Base-by-base conservation (phyloP, 352 stramenopile species). In the Phytophthora pistaciae region DNA sequence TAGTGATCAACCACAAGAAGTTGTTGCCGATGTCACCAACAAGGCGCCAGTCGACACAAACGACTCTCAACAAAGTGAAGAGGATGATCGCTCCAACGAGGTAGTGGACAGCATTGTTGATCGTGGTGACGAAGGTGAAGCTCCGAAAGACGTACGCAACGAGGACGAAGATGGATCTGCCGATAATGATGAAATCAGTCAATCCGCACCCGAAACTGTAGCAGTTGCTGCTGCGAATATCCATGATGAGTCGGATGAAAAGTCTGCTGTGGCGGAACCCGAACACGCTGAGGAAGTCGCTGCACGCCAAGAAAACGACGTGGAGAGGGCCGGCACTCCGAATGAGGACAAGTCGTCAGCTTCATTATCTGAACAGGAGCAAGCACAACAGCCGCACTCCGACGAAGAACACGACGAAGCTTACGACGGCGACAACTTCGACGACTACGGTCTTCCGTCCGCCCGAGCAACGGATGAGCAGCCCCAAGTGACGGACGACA, bases 351-450 rank as follows among this genome's bases (percentile, higher is more conserved):
- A 50, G 16, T 21, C 16, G 42, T 5, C 42, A 23, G 18, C 7
- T 3, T 10, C 50, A 40, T 5, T 13, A 42, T 6, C 23, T 6
- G 48, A 66, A 36, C 14, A 52, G 52, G 66, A 68, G 3, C 18
- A 49, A 60, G 5, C 16, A 11, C 42, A 50, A 25, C 5, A n/a
- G 13, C 11, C 9, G 1, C 11, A 49, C 16, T 55, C 46, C 46
- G 64, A 58, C 8, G n/a, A 74, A 59, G 64, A 71, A 10, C 38
- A 46, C 5, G n/a, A 71, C 8, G 53, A 74, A 64, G 13, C 7
- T 31, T 64, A 75, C 20, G 66, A 71, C 13, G 60, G 48, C 9
- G 60, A 78, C 20, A 76, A 89, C 29, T 90, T 90, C 56, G 78
- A 88, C 38, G 69, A 77, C 6, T 77, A 88, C 20, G 44, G 69